These are phyloP conservation scores for Fusarium tjaetaba DNA, from an alignment of 2,329 filamentous ascomycete species.

Conservation along the genomic window DNA sequence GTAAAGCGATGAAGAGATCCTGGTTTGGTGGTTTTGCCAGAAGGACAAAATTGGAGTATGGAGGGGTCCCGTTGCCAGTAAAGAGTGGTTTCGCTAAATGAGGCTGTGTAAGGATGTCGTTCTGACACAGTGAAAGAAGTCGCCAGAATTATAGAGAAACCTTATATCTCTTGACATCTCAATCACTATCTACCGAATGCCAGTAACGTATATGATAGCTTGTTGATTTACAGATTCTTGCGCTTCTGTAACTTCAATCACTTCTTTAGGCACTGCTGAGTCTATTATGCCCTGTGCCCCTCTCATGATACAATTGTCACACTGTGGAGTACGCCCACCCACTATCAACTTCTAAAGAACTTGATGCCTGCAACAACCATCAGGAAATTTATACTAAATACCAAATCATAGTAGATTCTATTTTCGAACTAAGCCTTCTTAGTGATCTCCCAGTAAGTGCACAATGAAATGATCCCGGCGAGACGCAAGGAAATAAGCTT, in stretches of 20 bases:
- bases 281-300: not conserved
- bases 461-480: not conserved
- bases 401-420: not conserved
- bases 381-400: not conserved
- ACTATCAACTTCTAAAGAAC: not conserved
- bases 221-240: not conserved
- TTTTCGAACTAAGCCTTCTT: not conserved
- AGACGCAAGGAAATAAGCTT: not conserved
- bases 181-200: not conserved
- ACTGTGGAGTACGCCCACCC: not conserved
- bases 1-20: not conserved
- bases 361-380: not conserved
- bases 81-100: not conserved
- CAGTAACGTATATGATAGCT: not conserved
- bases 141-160: not conserved
- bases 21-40: not conserved
- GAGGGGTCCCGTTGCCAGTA: conserved; percentile 14
- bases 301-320: not conserved
- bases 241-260: not conserved
- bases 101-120: not conserved
- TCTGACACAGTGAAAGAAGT: not conserved
- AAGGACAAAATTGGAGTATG: conserved; percentile 22
- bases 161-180: not conserved
- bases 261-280: not conserved
- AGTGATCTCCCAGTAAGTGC: not conserved